Evolutionary conservation across 768 basidiomycete genomes (phyloP).

Genomic region (Lyophyllum shimeji): DNA sequence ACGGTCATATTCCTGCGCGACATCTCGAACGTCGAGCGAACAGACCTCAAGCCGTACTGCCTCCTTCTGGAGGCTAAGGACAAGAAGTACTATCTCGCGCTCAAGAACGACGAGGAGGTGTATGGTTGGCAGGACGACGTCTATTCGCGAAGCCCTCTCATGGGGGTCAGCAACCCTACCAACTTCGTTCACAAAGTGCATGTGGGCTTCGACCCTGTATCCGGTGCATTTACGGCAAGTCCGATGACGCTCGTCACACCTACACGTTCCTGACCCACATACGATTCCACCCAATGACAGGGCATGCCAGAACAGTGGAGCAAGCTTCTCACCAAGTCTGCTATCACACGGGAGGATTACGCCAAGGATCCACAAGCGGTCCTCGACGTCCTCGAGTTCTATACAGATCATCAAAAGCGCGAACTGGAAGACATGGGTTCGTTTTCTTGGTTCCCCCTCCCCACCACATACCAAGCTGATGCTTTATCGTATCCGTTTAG

Average conservation of each 20-base stretch:
- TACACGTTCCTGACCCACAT: constrained; percentile 3
- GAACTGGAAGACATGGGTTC: constrained; percentile 65
- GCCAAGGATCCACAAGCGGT: constrained; percentile 97
- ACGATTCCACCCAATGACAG: constrained; percentile 34
- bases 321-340: constrained; percentile 93
- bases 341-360: constrained; percentile 97
- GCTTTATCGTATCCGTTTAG: constrained; percentile 20
- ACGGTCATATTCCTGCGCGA: constrained; percentile 68
- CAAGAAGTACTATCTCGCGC: constrained; percentile 74
- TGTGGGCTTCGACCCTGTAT: constrained; percentile 93
- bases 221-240: constrained; percentile 91
- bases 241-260: not conserved
- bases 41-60: constrained; percentile 94
- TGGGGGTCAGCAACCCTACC: constrained; percentile 92
- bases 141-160: constrained; percentile 86
- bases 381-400: constrained; percentile 96
- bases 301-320: constrained; percentile 98
- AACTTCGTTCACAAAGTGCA: constrained; percentile 99
- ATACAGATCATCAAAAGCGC: constrained; percentile 97
- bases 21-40: constrained; percentile 85
- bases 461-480: constrained; percentile 14
- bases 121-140: constrained; percentile 99
- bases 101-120: constrained; percentile 95
- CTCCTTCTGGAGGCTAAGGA: constrained; percentile 84
- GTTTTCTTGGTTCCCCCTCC: constrained; percentile 24